Base-by-base conservation (phyloP, 2,329 filamentous ascomycete genomes). In the Penicillium decumbens region DNA sequence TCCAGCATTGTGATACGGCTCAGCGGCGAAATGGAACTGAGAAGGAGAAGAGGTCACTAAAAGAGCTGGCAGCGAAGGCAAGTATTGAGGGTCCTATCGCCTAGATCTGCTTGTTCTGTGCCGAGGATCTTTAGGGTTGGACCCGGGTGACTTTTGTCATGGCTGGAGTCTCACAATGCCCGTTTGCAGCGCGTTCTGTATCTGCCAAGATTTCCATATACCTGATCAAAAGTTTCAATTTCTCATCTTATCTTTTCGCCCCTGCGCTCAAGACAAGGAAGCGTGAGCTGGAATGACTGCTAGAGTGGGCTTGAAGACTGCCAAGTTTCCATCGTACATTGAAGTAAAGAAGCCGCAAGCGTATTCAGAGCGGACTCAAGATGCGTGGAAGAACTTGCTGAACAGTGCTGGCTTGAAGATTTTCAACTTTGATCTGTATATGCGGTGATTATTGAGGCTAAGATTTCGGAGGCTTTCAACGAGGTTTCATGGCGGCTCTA, bases 1-100 rank as follows among this genome's bases (percentile, higher is more conserved):
- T 70, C 24, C 70, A 68, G 50, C 62, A 79, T 4, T 81, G 78
- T 50, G 78, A 81, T 60, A 78, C 76, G 15, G 77, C 77, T 6
- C 76, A 79, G 64, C 58, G 65, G 25, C 58, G 72, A 3, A 59
- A 59, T 20, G 78, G 77, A 1, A 60, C 77, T 3, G 75, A 77
- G 62, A 72, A 70, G 49, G 78, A 77, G 61, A 79, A 78, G 50
- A 60, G 65, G 42, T 67, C 64, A 0, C 28, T 67, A 2, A 59
- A 50, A 38, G 55, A 49, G 9, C 45, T 57, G 24, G 51, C 47
- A 2, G 57, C 47, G 27, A 47, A 56, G 24, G 45, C 50, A 29
- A 41, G 13, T 15, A 40, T n/a, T 4, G 23, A 46, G 3, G 10
- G 37, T 1, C 8, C 32, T 35, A 7, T 35, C 18, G 10, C 18